Base-by-base conservation (phyloP, 164 flowering plant species). In the grape (Vitis vinifera) region DNA sequence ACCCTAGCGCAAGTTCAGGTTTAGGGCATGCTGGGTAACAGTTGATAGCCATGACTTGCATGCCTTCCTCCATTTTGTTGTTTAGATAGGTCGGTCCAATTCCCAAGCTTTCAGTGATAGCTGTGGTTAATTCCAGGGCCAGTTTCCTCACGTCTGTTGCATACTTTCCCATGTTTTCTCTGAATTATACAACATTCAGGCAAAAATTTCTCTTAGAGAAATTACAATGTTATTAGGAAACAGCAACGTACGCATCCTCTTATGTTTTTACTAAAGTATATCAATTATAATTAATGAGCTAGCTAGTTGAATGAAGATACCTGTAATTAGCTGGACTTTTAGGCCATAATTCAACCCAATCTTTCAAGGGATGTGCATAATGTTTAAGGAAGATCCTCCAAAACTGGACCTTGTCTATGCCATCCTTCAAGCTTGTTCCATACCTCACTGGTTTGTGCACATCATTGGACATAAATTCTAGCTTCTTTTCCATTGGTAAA, bases 301-400 rank as follows among this genome's bases (percentile, higher is more conserved):
- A 23, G 27, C 27, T 23, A 23, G 27, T 23, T 23, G 27, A 23
- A 23, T 1, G 27, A 23, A 23, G 2, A 2, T 60, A 82, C 87
- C 83, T 82, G 62, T 81, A 86, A 17, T 62, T 44, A 12, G 74
- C 67, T 0, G 93, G 89, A 19, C 77, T 85, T 1, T 62, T 1
- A 1, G 89, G 89, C 89, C 93, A 89, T 0, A 58, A 59, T 4
- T 72, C 16, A 48, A 85, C 66, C 89, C 88, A 88, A 0, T 76
- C 50, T 3, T 80, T 48, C 14, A 85, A 52, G 9, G 92, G 94
- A 70, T 86, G 73, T 1, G 90, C 81, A 61, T 86, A 86, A 70
- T 88, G 89, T 63, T 90, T 86, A 62, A 90, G 85, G 62, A 86
- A 82, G 0, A 78, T 72, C 75, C 94, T 86, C 87, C 89, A 77